phyloP scores from a whole-genome alignment of 306 rosid genomes.

The Rosa lucieae region DNA sequence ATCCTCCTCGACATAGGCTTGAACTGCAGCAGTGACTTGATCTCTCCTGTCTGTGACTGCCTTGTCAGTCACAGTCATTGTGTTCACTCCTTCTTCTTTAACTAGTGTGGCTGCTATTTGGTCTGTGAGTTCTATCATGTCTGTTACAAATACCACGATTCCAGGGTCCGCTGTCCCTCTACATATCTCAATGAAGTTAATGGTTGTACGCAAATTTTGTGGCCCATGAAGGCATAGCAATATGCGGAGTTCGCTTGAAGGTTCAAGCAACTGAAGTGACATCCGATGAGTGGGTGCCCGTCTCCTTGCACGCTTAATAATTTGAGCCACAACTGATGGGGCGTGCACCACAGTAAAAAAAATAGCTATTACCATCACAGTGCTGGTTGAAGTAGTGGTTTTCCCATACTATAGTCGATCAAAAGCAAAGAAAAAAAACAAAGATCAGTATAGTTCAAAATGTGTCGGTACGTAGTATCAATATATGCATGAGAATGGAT shows the following conservation, averaged over 20 bases:
- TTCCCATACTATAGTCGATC: slow-evolving; percentile 44
- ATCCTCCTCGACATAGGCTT: slow-evolving; percentile 43
- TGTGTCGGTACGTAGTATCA: background rate
- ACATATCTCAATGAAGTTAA: slow-evolving; percentile 83
- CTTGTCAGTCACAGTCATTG: slow-evolving; percentile 50
- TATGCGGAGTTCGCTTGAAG: slow-evolving; percentile 55
- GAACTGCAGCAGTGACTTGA: slow-evolving; percentile 51
- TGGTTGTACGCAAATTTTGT: slow-evolving; percentile 48
- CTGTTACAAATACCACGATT: slow-evolving; percentile 60
- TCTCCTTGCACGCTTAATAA: slow-evolving; percentile 73
- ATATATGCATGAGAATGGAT: slow-evolving; percentile 1
- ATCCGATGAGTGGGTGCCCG: slow-evolving; percentile 66
- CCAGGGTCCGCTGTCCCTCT: slow-evolving; percentile 62
- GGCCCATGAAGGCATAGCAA: slow-evolving; percentile 74
- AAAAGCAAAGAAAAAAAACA: slow-evolving; percentile 11
- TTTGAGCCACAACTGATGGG: slow-evolving; percentile 68
- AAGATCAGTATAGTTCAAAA: slow-evolving; percentile 1
- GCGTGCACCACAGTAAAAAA: slow-evolving; percentile 67
- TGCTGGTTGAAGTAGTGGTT: slow-evolving; percentile 39
- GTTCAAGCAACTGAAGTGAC: slow-evolving; percentile 72
- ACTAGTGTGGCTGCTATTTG: slow-evolving; percentile 54
- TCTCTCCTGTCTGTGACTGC: slow-evolving; percentile 56
- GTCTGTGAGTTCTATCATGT: slow-evolving; percentile 75
- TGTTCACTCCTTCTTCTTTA: slow-evolving; percentile 40
- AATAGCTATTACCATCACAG: slow-evolving; percentile 51